Evolutionary conservation across 2,329 filamentous ascomycete genomes (phyloP).

Genomic region (Fusarium ramigenum): DNA sequence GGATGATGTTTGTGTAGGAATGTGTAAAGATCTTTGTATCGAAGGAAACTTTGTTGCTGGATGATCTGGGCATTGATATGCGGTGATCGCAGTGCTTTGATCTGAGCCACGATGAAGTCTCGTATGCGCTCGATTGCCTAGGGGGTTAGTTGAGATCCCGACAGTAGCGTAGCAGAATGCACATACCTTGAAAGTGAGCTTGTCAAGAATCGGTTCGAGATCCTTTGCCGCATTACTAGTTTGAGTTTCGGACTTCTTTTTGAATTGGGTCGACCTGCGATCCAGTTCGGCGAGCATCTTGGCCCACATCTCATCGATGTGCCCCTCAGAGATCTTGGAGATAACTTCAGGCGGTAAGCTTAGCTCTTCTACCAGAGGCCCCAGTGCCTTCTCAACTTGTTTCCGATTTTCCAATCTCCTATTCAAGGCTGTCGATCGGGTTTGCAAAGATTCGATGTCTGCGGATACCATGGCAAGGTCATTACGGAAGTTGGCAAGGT

Average conservation of each 20-base stretch:
- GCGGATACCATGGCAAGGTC: conserved; percentile 92
- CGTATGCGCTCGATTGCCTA: conserved; percentile 92
- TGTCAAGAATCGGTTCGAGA: conserved; percentile 83
- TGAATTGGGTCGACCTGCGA: conserved; percentile 76
- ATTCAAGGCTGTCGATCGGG: conserved; percentile 83
- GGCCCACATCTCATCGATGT: conserved; percentile 90
- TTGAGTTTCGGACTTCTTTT: conserved; percentile 69
- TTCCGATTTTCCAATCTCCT: conserved; percentile 88
- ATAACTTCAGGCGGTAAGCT: conserved; percentile 87
- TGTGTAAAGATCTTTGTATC: conserved; percentile 85
- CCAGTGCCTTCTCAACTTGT: conserved; percentile 86
- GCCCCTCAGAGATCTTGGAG: conserved; percentile 84
- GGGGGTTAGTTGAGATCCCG: conserved; percentile 1
- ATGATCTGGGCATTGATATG: conserved; percentile 98
- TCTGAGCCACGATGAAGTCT: conserved; percentile 92
- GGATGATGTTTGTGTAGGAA: conserved; percentile 87
- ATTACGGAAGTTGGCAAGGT: conserved; percentile 90
- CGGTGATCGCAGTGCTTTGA: conserved; percentile 91
- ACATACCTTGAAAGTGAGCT: conserved; percentile 80
- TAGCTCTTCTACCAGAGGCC: conserved; percentile 90
- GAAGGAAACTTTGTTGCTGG: conserved; percentile 90
- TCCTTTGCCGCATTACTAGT: conserved; percentile 83
- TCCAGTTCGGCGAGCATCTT: conserved; percentile 86
- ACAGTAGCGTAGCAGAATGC: background rate
- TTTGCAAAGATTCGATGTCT: conserved; percentile 93